Evolutionary conservation across 345 rosid species (phyloP).

Genomic region (Eucalyptus camaldulensis): DNA sequence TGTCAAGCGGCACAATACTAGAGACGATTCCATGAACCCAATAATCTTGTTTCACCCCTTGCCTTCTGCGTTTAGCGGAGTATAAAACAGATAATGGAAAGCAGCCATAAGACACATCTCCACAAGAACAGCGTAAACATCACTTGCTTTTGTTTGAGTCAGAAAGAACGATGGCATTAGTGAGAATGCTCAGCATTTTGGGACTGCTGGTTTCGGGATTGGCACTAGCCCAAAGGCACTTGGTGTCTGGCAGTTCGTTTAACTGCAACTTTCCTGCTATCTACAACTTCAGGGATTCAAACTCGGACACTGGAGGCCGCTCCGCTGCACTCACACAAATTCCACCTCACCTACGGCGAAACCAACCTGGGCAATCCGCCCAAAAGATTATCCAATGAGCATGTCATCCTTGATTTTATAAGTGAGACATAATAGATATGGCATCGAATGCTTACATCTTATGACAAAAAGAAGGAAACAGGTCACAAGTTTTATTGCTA

Average conservation of each 20-base stretch:
- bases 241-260: neutral
- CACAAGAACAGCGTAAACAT: neutral
- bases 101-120: neutral
- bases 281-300: conserved; percentile 69
- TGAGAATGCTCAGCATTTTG: neutral
- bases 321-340: conserved; percentile 20
- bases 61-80: neutral
- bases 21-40: neutral
- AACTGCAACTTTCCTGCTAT: neutral
- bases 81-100: neutral
- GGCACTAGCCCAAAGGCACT: neutral
- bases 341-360: conserved; percentile 37
- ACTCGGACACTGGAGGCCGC: conserved; percentile 62
- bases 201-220: neutral
- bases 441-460: too few relatives aligned
- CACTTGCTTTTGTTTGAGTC: neutral
- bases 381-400: conserved; percentile 59
- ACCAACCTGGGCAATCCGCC: conserved; percentile 32
- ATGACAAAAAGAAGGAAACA: too few relatives aligned
- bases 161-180: neutral
- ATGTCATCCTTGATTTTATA: too few relatives aligned
- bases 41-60: neutral
- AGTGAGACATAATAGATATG: too few relatives aligned
- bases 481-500: too few relatives aligned
- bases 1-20: neutral